Evolutionary conservation across 2,329 filamentous ascomycete genomes (phyloP), one percentile per base, ranked within the genome.

Genomic region (Pyricularia grisea): DNA sequence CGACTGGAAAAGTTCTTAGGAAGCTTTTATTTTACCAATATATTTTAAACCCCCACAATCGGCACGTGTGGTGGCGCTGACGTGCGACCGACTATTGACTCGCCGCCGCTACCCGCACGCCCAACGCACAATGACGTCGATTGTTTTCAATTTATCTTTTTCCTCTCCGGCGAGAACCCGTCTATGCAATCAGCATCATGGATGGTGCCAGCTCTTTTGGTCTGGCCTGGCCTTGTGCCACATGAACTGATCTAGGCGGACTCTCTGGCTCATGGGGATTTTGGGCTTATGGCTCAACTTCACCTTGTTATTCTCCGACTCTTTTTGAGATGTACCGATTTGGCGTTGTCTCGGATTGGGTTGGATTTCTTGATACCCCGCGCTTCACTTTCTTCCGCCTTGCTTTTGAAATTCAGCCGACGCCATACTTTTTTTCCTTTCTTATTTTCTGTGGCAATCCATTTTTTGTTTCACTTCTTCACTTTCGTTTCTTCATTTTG

Each of bases 401-500:
- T 55, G 42, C 42, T 55, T 55, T 55, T 55, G 42, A 55, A 50
- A 55, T 55, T 55, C 42, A 55, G 42, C 42, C 42, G 42, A 55
- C 42, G 42, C 42, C 42, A 55, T 63, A 25, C 30, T 68, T 67
- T 63, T 67, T 31, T 25, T n/a, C 66, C 30, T 61, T 68, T 61
- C 14, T 67, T 60, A 58, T 67, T 67, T 67, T 50, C 31, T 55
- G 23, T 67, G 66, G 50, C 50, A 36, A 63, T n/a, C 17, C 31
- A 27, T 27, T 12, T 67, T 20, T 55, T 55, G 42, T 20, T 55
- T 55, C 42, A 20, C 20, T 55, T 55, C 42, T 55, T 9, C 14
- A 67, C 10, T 60, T 55, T 55, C 42, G n/a, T 55, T 55, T 55
- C 42, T 55, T 55, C 20, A 55, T 55, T 55, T n/a, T 55, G 6